Evolutionary conservation across 306 rosid species (phyloP).

Genomic region (Cucurbita ficifolia): DNA sequence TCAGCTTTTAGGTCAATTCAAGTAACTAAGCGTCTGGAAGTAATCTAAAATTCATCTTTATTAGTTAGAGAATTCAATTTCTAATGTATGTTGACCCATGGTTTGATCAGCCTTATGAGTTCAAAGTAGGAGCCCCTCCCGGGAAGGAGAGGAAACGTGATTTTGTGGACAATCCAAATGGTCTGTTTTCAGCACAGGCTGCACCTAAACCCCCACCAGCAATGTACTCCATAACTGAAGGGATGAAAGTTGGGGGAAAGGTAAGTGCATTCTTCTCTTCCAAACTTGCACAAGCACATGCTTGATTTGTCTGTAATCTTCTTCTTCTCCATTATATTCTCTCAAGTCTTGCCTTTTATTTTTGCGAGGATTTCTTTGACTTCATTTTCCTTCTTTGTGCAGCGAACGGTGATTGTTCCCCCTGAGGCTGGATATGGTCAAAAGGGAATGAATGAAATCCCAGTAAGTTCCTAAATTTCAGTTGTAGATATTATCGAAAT

Average conservation of each 20-base stretch:
- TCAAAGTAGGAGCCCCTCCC: constrained; percentile 74
- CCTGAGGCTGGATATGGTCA: constrained; percentile 71
- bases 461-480: constrained; percentile 29
- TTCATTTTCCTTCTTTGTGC: constrained; percentile 15
- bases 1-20: neutral
- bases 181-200: constrained; percentile 92
- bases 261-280: constrained; percentile 14
- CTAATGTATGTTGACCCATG: neutral
- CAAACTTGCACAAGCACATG: neutral
- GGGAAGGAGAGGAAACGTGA: constrained; percentile 96
- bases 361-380: neutral
- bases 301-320: neutral
- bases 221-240: constrained; percentile 57
- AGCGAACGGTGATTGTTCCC: constrained; percentile 85
- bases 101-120: constrained; percentile 58
- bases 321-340: neutral
- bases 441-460: constrained; percentile 84
- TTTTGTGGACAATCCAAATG: constrained; percentile 80
- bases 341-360: neutral
- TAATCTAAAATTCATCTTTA: neutral
- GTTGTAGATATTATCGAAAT: neutral
- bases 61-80: neutral
- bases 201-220: constrained; percentile 91
- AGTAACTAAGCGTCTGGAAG: neutral
- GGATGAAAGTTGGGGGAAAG: constrained; percentile 93